A percentile compares a stretch with the other conserved stretches of the same genome.
Conservation (phyloP, 2,329 filamentous ascomycete species). For the Phaeosphaeria sp. region DNA sequence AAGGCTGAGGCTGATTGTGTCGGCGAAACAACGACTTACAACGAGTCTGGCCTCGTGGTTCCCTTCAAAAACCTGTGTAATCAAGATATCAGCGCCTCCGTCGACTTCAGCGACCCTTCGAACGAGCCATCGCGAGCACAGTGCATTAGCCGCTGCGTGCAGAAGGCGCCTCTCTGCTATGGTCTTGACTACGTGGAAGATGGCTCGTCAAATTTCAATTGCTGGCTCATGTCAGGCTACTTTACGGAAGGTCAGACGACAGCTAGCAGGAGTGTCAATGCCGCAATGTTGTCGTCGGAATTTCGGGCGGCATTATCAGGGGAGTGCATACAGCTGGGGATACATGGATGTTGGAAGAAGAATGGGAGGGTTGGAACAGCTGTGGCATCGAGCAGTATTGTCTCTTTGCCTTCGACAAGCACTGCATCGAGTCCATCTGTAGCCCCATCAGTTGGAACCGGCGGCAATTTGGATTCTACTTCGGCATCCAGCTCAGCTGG, state of each 20-base stretch:
- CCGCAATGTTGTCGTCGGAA: not conserved
- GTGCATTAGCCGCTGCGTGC: not conserved
- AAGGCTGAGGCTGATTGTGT: not conserved
- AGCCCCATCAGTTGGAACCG: not conserved
- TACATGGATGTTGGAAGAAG: not conserved
- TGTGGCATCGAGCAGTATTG: not conserved
- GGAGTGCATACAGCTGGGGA: not conserved
- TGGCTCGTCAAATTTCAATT: not conserved
- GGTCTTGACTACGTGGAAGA: not conserved
- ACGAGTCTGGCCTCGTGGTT: not conserved
- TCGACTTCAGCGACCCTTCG: not conserved
- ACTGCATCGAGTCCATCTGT: not conserved
- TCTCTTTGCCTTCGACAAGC: not conserved
- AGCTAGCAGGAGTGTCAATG: not conserved
- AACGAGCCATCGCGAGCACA: not conserved
- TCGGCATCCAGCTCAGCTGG: not conserved
- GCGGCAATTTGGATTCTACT: not conserved
- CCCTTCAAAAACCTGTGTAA: not conserved
- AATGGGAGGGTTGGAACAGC: not conserved
- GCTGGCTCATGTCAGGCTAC: not conserved
- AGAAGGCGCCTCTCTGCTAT: not conserved
- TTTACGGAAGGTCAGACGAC: not conserved
- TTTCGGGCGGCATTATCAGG: not conserved
- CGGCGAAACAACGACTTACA: not conserved
- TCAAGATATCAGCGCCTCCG: not conserved